Percentiles rank a stretch among this genome's conserved stretches.
Conservation (phyloP, 495 filamentous ascomycete species). For the Penicillium canariense region DNA sequence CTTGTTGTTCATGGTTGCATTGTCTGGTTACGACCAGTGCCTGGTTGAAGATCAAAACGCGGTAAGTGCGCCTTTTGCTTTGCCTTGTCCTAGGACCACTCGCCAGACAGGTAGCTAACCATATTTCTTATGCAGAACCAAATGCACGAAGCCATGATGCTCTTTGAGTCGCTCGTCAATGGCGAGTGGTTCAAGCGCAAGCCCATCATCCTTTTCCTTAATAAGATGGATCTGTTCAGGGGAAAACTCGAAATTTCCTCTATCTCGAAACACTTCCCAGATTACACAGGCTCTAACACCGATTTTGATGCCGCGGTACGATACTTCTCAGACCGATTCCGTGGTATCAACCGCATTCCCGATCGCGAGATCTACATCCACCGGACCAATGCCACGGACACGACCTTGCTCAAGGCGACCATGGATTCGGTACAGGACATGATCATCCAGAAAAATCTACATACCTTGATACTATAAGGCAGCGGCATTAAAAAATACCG, state of each 20-base stretch:
- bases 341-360: slow-evolving; percentile 77
- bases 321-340: slow-evolving; percentile 90
- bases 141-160: slow-evolving; percentile 99
- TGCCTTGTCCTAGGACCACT: background rate
- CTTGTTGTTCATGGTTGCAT: slow-evolving; percentile 90
- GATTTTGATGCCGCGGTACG: slow-evolving; percentile 64
- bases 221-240: slow-evolving; percentile 98
- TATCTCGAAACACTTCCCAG: slow-evolving; percentile 88
- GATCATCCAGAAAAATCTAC: slow-evolving; percentile 97
- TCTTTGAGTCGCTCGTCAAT: slow-evolving; percentile 96
- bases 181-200: slow-evolving; percentile 97
- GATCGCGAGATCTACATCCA: slow-evolving; percentile 90
- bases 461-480: slow-evolving; percentile 85
- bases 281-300: slow-evolving; percentile 65
- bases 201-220: slow-evolving; percentile 94
- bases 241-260: slow-evolving; percentile 78
- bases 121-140: slow-evolving; percentile 65
- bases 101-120: background rate
- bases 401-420: slow-evolving; percentile 91
- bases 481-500: slow-evolving; percentile 12
- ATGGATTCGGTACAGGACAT: slow-evolving; percentile 98
- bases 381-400: slow-evolving; percentile 93
- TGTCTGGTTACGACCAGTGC: slow-evolving; percentile 96
- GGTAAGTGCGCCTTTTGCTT: slow-evolving; percentile 51
- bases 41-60: slow-evolving; percentile 96